Evolutionary conservation across 2,329 filamentous ascomycete species (phyloP).

Genomic region (Talaromyces pinophilus): DNA sequence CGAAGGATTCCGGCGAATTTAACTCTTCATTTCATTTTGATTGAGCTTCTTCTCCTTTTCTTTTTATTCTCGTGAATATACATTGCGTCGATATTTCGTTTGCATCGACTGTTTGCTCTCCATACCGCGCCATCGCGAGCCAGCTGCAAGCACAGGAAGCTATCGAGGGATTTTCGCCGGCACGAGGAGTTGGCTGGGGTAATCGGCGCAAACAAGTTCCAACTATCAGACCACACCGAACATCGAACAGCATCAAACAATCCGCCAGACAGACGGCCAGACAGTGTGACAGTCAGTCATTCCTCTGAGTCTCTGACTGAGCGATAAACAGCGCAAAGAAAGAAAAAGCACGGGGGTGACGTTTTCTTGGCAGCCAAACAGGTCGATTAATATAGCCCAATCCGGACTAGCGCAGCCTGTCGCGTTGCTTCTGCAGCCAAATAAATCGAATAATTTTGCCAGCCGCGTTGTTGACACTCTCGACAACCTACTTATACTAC

Average conservation of each 20-base stretch:
- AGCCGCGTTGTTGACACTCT: slow-evolving; percentile 14
- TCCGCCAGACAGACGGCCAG: not conserved
- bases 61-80: not conserved
- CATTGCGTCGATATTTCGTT: not conserved
- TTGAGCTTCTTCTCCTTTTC: slow-evolving; percentile 1
- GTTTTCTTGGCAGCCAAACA: slow-evolving; percentile 4
- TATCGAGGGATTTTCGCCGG: slow-evolving; percentile 7
- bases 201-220: not conserved
- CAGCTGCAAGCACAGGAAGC: slow-evolving; percentile 3
- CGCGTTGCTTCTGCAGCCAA: slow-evolving; percentile 28
- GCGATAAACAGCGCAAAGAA: not conserved
- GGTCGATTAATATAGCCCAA: slow-evolving; percentile 23
- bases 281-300: no score
- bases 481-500: not conserved
- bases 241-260: not conserved
- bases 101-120: not conserved
- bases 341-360: slow-evolving; percentile 11
- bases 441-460: slow-evolving; percentile 14
- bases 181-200: slow-evolving; percentile 15
- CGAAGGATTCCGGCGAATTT: slow-evolving; percentile 15
- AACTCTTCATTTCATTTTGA: not conserved
- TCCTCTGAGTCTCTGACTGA: not conserved
- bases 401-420: slow-evolving; percentile 29
- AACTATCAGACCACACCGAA: not conserved
- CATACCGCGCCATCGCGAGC: slow-evolving; percentile 9